Conservation (phyloP, 2,329 filamentous ascomycete genomes). For the Coniochaeta sp. region DNA sequence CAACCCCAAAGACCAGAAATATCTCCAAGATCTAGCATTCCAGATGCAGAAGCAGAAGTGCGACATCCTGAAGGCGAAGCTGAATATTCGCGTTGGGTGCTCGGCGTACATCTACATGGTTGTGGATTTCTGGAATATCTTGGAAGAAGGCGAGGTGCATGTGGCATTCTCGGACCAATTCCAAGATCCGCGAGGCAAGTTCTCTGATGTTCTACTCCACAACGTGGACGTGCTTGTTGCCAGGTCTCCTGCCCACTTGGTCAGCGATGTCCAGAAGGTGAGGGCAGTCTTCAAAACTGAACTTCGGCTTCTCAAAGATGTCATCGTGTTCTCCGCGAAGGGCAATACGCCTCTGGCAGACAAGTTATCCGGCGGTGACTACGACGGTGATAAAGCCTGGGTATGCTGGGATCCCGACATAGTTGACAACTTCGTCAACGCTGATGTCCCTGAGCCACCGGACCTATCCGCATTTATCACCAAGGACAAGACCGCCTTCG, state of each 20-base stretch:
- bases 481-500: slow-evolving; percentile 39
- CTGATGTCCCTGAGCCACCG: slow-evolving; percentile 34
- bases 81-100: slow-evolving; percentile 53
- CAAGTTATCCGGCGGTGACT: slow-evolving; percentile 72
- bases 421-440: slow-evolving; percentile 60
- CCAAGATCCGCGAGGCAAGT: slow-evolving; percentile 41
- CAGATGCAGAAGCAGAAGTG: slow-evolving; percentile 45
- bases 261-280: slow-evolving; percentile 67
- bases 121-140: slow-evolving; percentile 54
- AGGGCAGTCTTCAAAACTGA: slow-evolving; percentile 49
- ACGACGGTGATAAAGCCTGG: slow-evolving; percentile 75
- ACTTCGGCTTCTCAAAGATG: slow-evolving; percentile 64
- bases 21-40: slow-evolving; percentile 40
- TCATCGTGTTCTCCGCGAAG: slow-evolving; percentile 67
- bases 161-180: slow-evolving; percentile 64
- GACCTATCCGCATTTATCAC: slow-evolving; percentile 43
- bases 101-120: slow-evolving; percentile 62
- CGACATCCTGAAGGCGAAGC: slow-evolving; percentile 42
- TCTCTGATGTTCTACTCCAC: slow-evolving; percentile 46
- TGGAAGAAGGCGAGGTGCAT: slow-evolving; percentile 61
- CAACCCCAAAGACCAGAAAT: slow-evolving; percentile 36
- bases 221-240: slow-evolving; percentile 58
- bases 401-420: slow-evolving; percentile 65
- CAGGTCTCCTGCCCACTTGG: slow-evolving; percentile 61
- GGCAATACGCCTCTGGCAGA: slow-evolving; percentile 58